These are phyloP conservation scores for Geranomyces variabilis DNA, from an alignment of 192 early-diverging fungal genomes.

Conservation along the genomic window DNA sequence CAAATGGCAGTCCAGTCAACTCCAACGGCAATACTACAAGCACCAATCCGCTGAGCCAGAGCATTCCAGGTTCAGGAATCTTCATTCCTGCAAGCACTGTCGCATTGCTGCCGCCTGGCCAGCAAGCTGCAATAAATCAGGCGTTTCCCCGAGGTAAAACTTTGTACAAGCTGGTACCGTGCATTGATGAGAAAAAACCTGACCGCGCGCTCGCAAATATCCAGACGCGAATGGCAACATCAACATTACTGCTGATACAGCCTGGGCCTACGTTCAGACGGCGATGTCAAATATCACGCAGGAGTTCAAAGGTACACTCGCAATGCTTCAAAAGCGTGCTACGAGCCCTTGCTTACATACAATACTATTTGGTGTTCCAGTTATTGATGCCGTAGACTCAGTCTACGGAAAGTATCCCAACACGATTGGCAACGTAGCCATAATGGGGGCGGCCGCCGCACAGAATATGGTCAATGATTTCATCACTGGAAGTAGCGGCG, in stretches of 20 bases:
- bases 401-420: constrained; percentile 39
- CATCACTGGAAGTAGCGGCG: neutral
- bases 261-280: neutral
- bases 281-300: constrained; percentile 10
- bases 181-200: too few relatives aligned
- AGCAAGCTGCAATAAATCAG: neutral
- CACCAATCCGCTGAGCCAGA: neutral
- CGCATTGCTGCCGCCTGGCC: neutral
- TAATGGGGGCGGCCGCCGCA: constrained; percentile 24
- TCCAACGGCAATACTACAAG: neutral
- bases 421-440: constrained; percentile 35
- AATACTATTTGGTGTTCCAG: neutral
- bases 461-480: constrained; percentile 14
- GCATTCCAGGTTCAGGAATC: constrained; percentile 16
- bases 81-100: constrained; percentile 12
- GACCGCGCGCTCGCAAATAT: too few relatives aligned
- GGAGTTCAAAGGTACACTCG: constrained; percentile 28
- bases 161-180: neutral
- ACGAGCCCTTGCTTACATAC: too few relatives aligned
- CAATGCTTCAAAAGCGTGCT: neutral
- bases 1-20: neutral
- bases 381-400: constrained; percentile 36
- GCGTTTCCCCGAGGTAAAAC: constrained; percentile 11
- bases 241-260: constrained; percentile 14
- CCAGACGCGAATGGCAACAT: constrained; percentile 26